Evolutionary conservation across 306 rosid species (phyloP), one percentile per base, ranked within the genome.

Genomic region (Gleditsia sinensis): DNA sequence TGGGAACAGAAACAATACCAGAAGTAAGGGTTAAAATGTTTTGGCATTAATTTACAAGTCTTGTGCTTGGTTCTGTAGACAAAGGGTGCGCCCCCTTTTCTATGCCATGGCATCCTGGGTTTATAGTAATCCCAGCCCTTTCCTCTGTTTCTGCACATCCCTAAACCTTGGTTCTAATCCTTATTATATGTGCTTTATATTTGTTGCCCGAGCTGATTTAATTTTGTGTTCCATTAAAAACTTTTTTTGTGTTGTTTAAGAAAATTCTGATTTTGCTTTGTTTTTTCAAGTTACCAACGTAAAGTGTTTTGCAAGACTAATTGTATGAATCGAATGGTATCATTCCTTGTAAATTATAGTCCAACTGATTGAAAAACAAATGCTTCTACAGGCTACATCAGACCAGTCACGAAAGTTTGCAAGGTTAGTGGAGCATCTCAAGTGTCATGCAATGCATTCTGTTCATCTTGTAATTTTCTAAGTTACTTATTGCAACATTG

Each of bases 341-440:
- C 46, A 25, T 76, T 64, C 39, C 39, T 25, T 19, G 9, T 54
- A 60, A 48, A 32, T 76, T 33, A 62, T 55, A 55, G 58, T 69
- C 11, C 17, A 63, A 58, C 36, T 76, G 62, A 42, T 24, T 50
- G 25, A 67, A 54, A 55, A 30, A 28, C 73, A 30, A 65, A 66
- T 85, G 60, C 30, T 83, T 82, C 75, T 67, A 70, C 85, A 85
- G 89, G 91, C 78, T 56, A 9, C 64, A 55, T 55, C 71, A 34
- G 80, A 85, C 25, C 92, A 85, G 28, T 67, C 80, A 64, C 89
- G 83, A 10, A 82, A 76, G 75, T 53, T 54, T 39, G 57, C 78
- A 77, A 88, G 94, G 97, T 93, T 51, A 43, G 88, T 75, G 48
- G 50, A 84, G 8, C 45, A 66, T 53, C 42, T 76, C 30, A 12